Evolutionary conservation across 306 rosid genomes (phyloP).

Genomic region (Vigna hirtella): DNA sequence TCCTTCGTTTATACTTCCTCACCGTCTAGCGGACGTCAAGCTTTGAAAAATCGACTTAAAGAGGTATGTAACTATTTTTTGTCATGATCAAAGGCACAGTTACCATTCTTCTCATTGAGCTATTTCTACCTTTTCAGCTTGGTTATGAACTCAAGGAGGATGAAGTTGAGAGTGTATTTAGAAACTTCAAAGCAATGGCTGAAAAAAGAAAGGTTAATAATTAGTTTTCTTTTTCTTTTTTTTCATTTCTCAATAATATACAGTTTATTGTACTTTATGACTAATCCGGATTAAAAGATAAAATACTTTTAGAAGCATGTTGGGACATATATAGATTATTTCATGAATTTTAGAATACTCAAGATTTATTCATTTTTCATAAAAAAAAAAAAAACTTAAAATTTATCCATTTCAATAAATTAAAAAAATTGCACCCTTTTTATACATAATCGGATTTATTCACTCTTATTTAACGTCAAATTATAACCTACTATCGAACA

Average conservation of each 20-base stretch:
- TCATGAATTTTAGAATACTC: too few relatives aligned
- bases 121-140: slow-evolving; percentile 56
- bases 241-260: neutral
- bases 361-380: too few relatives aligned
- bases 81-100: neutral
- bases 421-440: too few relatives aligned
- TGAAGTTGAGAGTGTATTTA: slow-evolving; percentile 63
- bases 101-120: neutral
- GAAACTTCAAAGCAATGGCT: slow-evolving; percentile 80
- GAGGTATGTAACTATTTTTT: slow-evolving; percentile 60
- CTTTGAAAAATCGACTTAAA: slow-evolving; percentile 65
- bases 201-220: slow-evolving; percentile 73
- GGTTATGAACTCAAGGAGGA: slow-evolving; percentile 71
- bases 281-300: too few relatives aligned
- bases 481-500: too few relatives aligned
- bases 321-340: neutral
- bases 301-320: neutral
- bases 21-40: slow-evolving; percentile 83
- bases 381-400: too few relatives aligned
- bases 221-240: neutral
- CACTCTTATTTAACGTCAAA: too few relatives aligned
- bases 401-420: too few relatives aligned
- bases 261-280: too few relatives aligned
- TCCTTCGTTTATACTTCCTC: neutral
- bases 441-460: too few relatives aligned